These are phyloP conservation scores for Pholiota microspora DNA, from an alignment of 768 basidiomycete species.

Conservation along the genomic window DNA sequence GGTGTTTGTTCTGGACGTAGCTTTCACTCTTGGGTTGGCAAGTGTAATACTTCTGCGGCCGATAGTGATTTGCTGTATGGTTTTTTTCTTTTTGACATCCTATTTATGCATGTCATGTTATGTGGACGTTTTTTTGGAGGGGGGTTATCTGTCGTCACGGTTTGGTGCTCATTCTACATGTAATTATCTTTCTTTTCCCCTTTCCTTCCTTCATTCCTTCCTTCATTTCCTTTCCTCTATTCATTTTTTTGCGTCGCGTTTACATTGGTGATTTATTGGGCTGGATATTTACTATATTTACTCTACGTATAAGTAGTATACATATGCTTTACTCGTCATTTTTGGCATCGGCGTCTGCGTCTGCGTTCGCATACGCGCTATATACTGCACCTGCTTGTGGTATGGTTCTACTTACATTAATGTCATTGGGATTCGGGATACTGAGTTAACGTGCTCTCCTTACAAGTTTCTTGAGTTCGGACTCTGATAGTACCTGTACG, in stretches of 20 bases:
- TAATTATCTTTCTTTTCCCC: neutral
- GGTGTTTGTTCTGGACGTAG: too few species aligned
- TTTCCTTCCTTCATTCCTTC: neutral
- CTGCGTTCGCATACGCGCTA: neutral
- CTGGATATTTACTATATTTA: neutral
- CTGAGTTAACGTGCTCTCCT: too few species aligned
- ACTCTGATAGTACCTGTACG: too few species aligned
- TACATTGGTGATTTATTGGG: neutral
- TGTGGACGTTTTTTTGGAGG: neutral
- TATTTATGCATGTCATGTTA: neutral
- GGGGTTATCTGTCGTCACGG: neutral
- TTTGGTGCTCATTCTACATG: neutral
- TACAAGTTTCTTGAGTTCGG: too few species aligned
- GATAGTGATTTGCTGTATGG: too few species aligned
- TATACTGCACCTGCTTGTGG: neutral
- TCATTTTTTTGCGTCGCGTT: neutral
- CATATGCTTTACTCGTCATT: neutral
- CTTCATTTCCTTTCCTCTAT: neutral
- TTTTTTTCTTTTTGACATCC: too few species aligned
- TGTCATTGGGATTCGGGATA: neutral
- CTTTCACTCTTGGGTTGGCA: too few species aligned
- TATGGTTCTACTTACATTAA: neutral
- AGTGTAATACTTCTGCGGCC: too few species aligned
- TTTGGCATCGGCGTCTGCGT: neutral
- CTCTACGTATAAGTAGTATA: neutral